Base-by-base conservation (phyloP, 352 stramenopile genomes). In the Saprolegnia diclina region DNA sequence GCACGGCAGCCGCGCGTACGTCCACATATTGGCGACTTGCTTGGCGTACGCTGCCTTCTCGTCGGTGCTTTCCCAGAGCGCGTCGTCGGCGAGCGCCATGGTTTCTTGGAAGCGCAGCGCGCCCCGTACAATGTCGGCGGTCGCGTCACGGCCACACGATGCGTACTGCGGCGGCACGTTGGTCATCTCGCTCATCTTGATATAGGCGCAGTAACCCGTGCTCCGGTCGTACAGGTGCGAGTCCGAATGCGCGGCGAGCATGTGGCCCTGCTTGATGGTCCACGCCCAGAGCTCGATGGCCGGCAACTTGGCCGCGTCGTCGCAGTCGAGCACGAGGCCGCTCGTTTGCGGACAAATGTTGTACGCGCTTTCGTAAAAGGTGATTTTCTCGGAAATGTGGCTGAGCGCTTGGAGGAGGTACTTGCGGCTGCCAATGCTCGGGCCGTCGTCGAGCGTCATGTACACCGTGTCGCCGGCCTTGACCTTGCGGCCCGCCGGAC, bases 361-460 rank as follows among this genome's bases (percentile, higher is more conserved):
- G 57, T 66, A 66, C 5, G 37, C 42, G 40, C 57, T 66, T 19
- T 66, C 57, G 22, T 54, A 26, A 40, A 66, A 66, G 4, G 40
- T 66, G 16, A 66, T 35, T 4, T 22, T 16, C 16, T 53, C 32
- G n/a, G 52, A 40, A 42, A 66, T 22, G 19, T 66, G 57, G 1
- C 13, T 24, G 19, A 66, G 22, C 11, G 44, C 57, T 29, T 66
- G 21, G 40, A 66, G 44, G 10, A 66, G 35, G 24, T 55, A 54
- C 29, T 54, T 24, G 38, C 57, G 57, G 19, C 57, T 32, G 19
- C 18, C 13, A 3, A 42, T 21, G 14, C 35, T 54, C 24, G 57
- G 57, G 21, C 57, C 57, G 44, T 66, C 57, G 57, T 66, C 57
- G 10, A 66, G 10, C 35, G 57, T 66, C n/a, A 66, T 66, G 40